Conservation (phyloP, 129 eudicot species). For the Glebionis coronaria region DNA sequence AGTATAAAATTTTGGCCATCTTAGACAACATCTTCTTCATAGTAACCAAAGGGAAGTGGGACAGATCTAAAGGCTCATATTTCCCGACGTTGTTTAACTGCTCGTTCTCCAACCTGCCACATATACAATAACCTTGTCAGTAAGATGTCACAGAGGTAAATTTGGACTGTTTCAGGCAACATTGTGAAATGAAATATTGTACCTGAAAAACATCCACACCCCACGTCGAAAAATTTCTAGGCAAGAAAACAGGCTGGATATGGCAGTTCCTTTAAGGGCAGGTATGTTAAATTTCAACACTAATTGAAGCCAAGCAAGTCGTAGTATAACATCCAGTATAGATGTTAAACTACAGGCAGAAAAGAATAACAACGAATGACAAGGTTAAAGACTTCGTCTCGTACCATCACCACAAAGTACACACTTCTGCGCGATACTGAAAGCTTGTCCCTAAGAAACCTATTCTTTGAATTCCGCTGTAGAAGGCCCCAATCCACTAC, state of each 20-base stretch:
- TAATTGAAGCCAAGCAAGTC: conserved; percentile 77
- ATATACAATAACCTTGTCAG: neutral
- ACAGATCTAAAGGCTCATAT: conserved; percentile 81
- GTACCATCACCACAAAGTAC: conserved; percentile 68
- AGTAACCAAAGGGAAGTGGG: conserved; percentile 74
- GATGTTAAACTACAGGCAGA: neutral
- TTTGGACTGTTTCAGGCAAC: no score
- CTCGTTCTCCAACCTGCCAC: conserved; percentile 75
- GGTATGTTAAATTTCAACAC: conserved; percentile 47
- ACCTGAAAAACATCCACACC: conserved; percentile 95
- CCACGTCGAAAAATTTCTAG: conserved; percentile 82
- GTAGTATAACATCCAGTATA: conserved; percentile 49
- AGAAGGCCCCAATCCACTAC: conserved; percentile 87
- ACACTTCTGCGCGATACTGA: conserved; percentile 49
- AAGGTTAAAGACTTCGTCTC: neutral
- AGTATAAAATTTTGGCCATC: conserved; percentile 29
- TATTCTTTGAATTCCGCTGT: conserved; percentile 52
- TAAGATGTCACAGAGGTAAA: no score
- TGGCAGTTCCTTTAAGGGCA: conserved; percentile 43
- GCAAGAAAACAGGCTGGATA: conserved; percentile 53
- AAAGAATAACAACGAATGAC: conserved; percentile 1
- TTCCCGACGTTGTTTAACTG: conserved; percentile 81
- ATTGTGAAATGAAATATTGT: conserved; percentile 6
- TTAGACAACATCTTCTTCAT: conserved; percentile 48
- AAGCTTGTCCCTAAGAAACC: conserved; percentile 61